Evolutionary conservation across 192 early-diverging fungal genomes (phyloP).

Genomic region (Spizellomyces punctatus): DNA sequence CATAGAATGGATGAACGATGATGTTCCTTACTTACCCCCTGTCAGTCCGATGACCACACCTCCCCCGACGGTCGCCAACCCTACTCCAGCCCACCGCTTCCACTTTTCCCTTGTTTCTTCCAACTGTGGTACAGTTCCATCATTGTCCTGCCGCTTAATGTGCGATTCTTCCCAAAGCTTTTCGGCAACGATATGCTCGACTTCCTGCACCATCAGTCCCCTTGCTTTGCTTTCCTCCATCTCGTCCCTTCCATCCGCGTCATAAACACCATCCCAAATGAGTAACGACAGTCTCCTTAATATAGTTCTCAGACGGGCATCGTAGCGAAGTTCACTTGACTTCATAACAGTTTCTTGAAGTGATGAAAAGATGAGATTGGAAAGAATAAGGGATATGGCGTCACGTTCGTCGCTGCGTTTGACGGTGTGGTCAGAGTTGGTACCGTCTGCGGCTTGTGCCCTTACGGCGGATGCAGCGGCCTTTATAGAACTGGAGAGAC

Average conservation of each 20-base stretch:
- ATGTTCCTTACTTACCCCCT: conserved; percentile 21
- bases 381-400: conserved; percentile 3
- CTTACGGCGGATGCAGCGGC: no score
- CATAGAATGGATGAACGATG: neutral
- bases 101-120: conserved; percentile 8
- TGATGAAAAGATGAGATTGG: conserved; percentile 13
- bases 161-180: neutral
- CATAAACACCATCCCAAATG: conserved; percentile 1
- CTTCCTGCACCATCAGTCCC: conserved; percentile 14
- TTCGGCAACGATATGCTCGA: conserved; percentile 16
- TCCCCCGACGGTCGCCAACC: conserved; percentile 35
- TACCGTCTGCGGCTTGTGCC: no score
- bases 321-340: conserved; percentile 67
- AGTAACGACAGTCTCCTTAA: neutral
- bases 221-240: neutral
- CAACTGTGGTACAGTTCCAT: neutral
- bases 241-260: neutral
- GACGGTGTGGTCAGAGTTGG: neutral
- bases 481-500: neutral
- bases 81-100: conserved; percentile 31
- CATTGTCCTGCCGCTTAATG: neutral
- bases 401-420: neutral
- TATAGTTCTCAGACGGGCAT: conserved; percentile 64
- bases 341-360: conserved; percentile 63
- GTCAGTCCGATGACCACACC: conserved; percentile 42